Base-by-base conservation (phyloP, 495 filamentous ascomycete genomes). In the Neurospora sp. region DNA sequence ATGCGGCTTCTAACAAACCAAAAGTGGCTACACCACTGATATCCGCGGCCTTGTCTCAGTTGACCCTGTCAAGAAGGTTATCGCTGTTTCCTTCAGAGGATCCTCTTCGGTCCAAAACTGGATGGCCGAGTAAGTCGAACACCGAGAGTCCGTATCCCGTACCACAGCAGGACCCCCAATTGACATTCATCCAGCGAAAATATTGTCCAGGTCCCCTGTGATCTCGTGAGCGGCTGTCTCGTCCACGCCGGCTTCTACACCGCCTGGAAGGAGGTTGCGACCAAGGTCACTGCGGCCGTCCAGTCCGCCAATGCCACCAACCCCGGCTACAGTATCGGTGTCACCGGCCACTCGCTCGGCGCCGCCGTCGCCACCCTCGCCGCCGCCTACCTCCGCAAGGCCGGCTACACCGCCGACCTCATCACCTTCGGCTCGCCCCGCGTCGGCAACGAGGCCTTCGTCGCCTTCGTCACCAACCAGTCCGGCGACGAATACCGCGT, bases 1-100 rank as follows among this genome's bases (percentile, higher is more conserved):
- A 42, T 9, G 27, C 12, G 3, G 11, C 48, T 31, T 46, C 70
- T 70, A 31, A 76, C 71, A 69, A 72, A 39, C 68, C 69, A 72
- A 35, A 18, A 92, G 88, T 59, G 83, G 86, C 3, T 73, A 83
- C 41, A 65, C 81, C 9, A 88, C 90, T 8, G 91, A 92, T 73
- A 87, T 87, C 16, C 85, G 89, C 14, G 93, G 93, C 41, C 92
- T 90, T 76, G 79, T 94, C n/a, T 89, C 89, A 14, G 81, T 84
- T 27, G 93, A 96, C 80, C 77, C 80, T 31, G 89, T 86, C 38
- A 89, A 88, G 75, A 72, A 83, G 27, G 74, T 88, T 16, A 89
- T 94, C 65, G 86, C 94, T 40, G 80, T 93, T 53, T 85, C 90
- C 18, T 91, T 94, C 83, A 88, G 90, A 39, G 93, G 93, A 73